A percentile compares a stretch with the other conserved stretches of the same genome.
These are phyloP conservation scores for Colletotrichum agaves DNA, from an alignment of 2,329 filamentous ascomycete species.

Conservation along the genomic window DNA sequence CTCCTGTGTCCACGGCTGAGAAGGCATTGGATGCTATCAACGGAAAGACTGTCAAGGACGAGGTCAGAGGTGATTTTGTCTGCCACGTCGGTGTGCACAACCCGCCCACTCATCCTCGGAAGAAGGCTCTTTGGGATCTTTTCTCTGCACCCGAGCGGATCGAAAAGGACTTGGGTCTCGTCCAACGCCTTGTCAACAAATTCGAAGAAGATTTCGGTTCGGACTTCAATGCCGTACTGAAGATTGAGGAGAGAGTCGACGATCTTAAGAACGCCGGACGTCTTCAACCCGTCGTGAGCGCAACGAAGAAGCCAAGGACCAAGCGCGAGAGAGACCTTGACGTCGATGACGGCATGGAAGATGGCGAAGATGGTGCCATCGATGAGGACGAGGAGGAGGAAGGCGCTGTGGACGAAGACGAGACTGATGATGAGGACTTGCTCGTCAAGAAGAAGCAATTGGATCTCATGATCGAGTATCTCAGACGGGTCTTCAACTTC, in stretches of 20 bases:
- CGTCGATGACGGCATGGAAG: conserved; percentile 71
- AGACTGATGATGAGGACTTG: conserved; percentile 89
- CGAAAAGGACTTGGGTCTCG: conserved; percentile 87
- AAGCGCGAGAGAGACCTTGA: conserved; percentile 70
- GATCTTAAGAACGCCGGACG: conserved; percentile 80
- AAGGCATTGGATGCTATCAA: conserved; percentile 95
- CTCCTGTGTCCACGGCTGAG: conserved; percentile 73
- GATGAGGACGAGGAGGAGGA: conserved; percentile 83
- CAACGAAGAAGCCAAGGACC: conserved; percentile 62
- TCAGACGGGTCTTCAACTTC: conserved; percentile 97
- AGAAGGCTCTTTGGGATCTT: conserved; percentile 96
- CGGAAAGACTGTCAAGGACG: conserved; percentile 95
- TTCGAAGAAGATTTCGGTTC: conserved; percentile 86
- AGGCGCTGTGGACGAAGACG: conserved; percentile 79
- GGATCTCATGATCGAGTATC: conserved; percentile 94
- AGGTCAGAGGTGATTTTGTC: conserved; percentile 93
- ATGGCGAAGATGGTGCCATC: conserved; percentile 71
- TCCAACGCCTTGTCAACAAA: conserved; percentile 83
- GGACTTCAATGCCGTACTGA: conserved; percentile 79
- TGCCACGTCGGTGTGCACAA: conserved; percentile 97
- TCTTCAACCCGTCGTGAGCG: conserved; percentile 73
- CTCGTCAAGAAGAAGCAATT: conserved; percentile 96
- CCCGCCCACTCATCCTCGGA: conserved; percentile 84
- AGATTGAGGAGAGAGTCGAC: conserved; percentile 88
- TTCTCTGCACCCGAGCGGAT: conserved; percentile 95